phyloP scores from a whole-genome alignment of 139 green algal genomes.

The Micractinium sp. region DNA sequence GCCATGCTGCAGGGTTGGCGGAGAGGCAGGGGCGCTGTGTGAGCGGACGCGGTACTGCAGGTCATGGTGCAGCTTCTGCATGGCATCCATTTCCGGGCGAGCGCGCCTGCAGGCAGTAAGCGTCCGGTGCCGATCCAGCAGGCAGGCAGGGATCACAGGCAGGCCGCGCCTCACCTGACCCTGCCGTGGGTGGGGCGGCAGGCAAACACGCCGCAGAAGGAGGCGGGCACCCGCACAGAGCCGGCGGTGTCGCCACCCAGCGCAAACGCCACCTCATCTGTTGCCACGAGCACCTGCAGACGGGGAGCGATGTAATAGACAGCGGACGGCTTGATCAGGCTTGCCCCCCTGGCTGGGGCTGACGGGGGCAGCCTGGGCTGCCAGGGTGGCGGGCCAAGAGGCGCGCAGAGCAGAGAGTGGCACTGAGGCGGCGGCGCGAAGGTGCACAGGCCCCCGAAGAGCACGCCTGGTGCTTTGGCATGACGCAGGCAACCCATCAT shows the following conservation, averaged over 20 bases:
- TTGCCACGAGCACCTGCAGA: conserved; percentile 84
- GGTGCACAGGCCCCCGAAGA: too few species aligned
- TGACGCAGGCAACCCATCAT: too few species aligned
- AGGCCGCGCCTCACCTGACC: conserved; percentile 49
- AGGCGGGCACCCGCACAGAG: conserved; percentile 87
- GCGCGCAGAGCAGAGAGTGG: too few species aligned
- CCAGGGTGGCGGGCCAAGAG: too few species aligned
- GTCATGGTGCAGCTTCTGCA: background rate
- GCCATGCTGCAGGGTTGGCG: background rate
- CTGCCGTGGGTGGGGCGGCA: conserved; percentile 86
- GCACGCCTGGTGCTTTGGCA: too few species aligned
- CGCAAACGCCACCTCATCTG: conserved; percentile 69
- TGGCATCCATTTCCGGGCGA: background rate
- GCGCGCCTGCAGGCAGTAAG: background rate
- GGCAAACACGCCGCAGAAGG: conserved; percentile 85
- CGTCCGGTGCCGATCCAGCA: background rate
- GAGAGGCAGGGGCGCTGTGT: background rate
- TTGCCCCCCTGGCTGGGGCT: too few species aligned
- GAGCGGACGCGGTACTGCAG: background rate
- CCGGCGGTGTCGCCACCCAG: conserved; percentile 92
- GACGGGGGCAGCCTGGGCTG: too few species aligned
- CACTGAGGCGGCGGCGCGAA: too few species aligned
- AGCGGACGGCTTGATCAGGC: conserved; percentile 31
- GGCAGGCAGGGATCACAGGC: too few species aligned
- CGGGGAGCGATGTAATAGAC: conserved; percentile 88